Conservation (phyloP, 192 early-diverging fungal genomes). For the Rhizoclosmatium globosum region DNA sequence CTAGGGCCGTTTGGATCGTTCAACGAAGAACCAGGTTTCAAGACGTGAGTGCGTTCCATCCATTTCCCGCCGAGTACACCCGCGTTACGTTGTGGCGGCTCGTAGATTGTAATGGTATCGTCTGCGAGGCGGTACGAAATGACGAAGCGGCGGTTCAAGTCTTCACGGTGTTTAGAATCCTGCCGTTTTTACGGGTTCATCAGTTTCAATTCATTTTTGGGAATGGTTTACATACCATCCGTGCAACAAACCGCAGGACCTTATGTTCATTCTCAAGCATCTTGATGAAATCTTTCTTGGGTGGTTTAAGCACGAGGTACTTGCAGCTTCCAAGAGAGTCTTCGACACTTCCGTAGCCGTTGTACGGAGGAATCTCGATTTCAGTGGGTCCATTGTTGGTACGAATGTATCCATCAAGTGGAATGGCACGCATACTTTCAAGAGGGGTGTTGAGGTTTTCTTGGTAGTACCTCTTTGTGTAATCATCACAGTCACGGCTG, state of each 20-base stretch:
- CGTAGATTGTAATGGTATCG: constrained; percentile 73
- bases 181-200: constrained; percentile 19
- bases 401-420: constrained; percentile 24
- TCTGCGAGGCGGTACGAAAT: constrained; percentile 67
- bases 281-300: constrained; percentile 73
- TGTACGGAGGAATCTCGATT: constrained; percentile 64
- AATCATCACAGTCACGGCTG: constrained; percentile 73
- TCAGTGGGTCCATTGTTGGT: constrained; percentile 27
- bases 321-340: constrained; percentile 66
- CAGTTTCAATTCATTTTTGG: background rate
- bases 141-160: constrained; percentile 65
- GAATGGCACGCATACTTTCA: constrained; percentile 28
- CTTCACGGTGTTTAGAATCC: constrained; percentile 71
- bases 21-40: constrained; percentile 60
- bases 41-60: constrained; percentile 66
- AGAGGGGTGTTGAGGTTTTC: constrained; percentile 44
- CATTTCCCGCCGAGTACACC: constrained; percentile 71
- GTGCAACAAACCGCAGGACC: constrained; percentile 66
- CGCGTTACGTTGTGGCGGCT: constrained; percentile 69
- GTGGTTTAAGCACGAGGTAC: constrained; percentile 68
- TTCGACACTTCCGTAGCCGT: constrained; percentile 69
- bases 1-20: constrained; percentile 46
- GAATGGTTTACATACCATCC: constrained; percentile 51
- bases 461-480: constrained; percentile 60
- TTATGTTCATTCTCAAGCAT: constrained; percentile 73